phyloP scores from a whole-genome alignment of 2,329 filamentous ascomycete species.

The Mycosphaerelloides madeirae region DNA sequence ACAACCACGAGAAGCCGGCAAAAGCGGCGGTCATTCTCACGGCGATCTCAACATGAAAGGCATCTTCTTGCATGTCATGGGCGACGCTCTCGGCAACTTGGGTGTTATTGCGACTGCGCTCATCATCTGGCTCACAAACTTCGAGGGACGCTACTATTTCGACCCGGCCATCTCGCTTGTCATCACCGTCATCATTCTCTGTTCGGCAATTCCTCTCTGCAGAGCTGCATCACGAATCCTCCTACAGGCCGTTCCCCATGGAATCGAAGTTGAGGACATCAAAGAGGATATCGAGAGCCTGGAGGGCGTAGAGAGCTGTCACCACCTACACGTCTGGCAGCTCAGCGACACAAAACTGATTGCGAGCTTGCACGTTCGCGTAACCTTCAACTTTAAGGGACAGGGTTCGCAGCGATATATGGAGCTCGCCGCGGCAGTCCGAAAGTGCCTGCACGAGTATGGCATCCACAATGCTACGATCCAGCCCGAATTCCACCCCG shows the following conservation, averaged over 20 bases:
- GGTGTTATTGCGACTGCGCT: slow-evolving; percentile 79
- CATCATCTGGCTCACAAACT: slow-evolving; percentile 86
- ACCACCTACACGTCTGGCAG: slow-evolving; percentile 98
- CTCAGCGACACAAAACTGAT: slow-evolving; percentile 91
- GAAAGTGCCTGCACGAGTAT: slow-evolving; percentile 86
- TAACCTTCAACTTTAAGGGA: slow-evolving; percentile 82
- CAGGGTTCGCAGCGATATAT: slow-evolving; percentile 76
- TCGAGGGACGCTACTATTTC: slow-evolving; percentile 75
- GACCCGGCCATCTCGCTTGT: slow-evolving; percentile 90
- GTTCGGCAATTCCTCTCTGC: slow-evolving; percentile 72
- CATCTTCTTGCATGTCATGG: slow-evolving; percentile 66
- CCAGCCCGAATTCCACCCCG: slow-evolving; percentile 70
- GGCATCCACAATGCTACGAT: slow-evolving; percentile 97
- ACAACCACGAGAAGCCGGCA: slow-evolving; percentile 59
- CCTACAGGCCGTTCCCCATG: slow-evolving; percentile 86
- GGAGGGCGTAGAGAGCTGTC: slow-evolving; percentile 80
- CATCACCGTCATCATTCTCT: slow-evolving; percentile 74
- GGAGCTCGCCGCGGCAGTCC: slow-evolving; percentile 75
- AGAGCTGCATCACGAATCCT: slow-evolving; percentile 80
- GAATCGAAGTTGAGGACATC: slow-evolving; percentile 83
- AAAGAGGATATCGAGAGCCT: slow-evolving; percentile 84
- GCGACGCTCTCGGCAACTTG: slow-evolving; percentile 80
- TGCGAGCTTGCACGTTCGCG: slow-evolving; percentile 87
- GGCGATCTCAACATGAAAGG: slow-evolving; percentile 91
- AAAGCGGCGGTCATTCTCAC: slow-evolving; percentile 67